These are phyloP conservation scores for Imleria badia DNA, from an alignment of 768 basidiomycete genomes.

Conservation along the genomic window DNA sequence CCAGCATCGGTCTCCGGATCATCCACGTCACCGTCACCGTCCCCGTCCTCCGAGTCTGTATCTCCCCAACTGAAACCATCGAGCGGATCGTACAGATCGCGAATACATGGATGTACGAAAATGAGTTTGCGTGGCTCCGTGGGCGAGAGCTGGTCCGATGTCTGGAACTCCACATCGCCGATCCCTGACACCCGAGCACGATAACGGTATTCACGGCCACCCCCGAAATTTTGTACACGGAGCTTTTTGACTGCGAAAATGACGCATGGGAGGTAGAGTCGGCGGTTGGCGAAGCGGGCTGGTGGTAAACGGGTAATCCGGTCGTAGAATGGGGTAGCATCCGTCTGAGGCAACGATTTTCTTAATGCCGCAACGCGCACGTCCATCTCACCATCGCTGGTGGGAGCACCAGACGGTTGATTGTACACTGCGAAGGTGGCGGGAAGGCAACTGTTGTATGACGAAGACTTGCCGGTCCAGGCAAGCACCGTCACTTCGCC, in stretches of 20 bases:
- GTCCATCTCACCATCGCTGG: background rate
- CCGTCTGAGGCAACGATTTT: background rate
- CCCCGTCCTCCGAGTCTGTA: background rate
- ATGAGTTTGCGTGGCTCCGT: too few species aligned
- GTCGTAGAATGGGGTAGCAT: background rate
- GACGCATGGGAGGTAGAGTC: slow-evolving; percentile 1
- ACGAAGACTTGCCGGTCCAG: too few species aligned
- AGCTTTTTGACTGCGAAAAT: background rate
- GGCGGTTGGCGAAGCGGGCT: too few species aligned
- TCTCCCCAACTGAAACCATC: background rate
- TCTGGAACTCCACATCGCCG: too few species aligned
- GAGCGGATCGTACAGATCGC: background rate
- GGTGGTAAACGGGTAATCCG: too few species aligned
- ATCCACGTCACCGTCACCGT: too few species aligned
- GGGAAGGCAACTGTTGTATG: too few species aligned
- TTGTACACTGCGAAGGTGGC: background rate
- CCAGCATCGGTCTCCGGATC: background rate
- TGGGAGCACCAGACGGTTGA: background rate
- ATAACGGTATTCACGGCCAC: too few species aligned
- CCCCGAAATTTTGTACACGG: background rate
- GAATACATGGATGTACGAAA: slow-evolving; percentile 9
- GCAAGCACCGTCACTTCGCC: slow-evolving; percentile 3
- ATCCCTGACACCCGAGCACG: too few species aligned
- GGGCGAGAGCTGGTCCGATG: too few species aligned
- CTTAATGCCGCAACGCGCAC: too few species aligned